These are phyloP conservation scores for Echeveria elegans DNA, from an alignment of 164 flowering plant genomes.

Conservation along the genomic window DNA sequence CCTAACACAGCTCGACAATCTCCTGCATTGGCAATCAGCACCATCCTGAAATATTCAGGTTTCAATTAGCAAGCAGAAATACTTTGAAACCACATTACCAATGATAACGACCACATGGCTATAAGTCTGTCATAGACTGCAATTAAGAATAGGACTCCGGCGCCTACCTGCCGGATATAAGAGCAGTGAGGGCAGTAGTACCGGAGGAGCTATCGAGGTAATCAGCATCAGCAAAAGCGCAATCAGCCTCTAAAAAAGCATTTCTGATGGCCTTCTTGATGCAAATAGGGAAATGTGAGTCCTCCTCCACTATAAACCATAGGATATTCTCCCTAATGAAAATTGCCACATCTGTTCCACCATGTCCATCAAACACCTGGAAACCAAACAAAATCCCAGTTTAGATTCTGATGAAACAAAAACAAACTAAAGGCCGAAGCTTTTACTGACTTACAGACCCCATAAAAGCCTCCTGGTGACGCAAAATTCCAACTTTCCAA, in stretches of 20 bases:
- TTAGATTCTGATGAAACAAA: background rate
- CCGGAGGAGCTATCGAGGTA: slow-evolving; percentile 35
- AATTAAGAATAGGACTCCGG: background rate
- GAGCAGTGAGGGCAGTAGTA: slow-evolving; percentile 39
- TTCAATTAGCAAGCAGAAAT: no score
- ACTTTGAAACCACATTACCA: background rate
- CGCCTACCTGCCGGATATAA: slow-evolving; percentile 29
- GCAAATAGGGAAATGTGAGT: slow-evolving; percentile 30
- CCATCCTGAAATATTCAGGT: slow-evolving; percentile 14
- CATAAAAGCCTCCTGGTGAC: slow-evolving; percentile 51
- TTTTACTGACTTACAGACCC: slow-evolving; percentile 26
- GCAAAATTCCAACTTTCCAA: slow-evolving; percentile 15
- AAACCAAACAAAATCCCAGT: background rate
- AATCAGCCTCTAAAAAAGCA: slow-evolving; percentile 37
- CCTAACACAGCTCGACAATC: slow-evolving; percentile 40
- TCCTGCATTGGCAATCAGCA: slow-evolving; percentile 39
- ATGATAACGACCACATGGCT: background rate
- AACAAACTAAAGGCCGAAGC: background rate
- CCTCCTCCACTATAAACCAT: slow-evolving; percentile 32
- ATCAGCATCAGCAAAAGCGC: slow-evolving; percentile 30
- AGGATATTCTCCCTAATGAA: slow-evolving; percentile 38
- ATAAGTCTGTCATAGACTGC: background rate
- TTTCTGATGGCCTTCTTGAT: slow-evolving; percentile 31
- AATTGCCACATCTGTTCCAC: slow-evolving; percentile 48
- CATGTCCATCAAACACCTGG: slow-evolving; percentile 68